Conservation (phyloP, 768 basidiomycete genomes). For the Kwoniella heveanensis region DNA sequence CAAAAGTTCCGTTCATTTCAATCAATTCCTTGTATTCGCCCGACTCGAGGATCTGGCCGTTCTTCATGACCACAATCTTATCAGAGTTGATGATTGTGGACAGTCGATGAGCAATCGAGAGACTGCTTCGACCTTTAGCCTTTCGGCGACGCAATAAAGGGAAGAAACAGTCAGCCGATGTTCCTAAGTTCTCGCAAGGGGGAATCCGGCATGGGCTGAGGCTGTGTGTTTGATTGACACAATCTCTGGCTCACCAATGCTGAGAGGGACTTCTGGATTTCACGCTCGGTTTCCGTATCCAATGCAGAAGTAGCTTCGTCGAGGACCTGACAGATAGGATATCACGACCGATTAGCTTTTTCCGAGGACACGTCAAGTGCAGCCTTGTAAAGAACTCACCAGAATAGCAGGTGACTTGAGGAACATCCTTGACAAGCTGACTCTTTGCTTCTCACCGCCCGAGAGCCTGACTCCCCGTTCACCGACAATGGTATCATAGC, state of each 20-base stretch:
- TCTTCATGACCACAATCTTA: slow-evolving; percentile 86
- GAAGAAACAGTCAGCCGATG: not conserved
- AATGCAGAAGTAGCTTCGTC: slow-evolving; percentile 63
- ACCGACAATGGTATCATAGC: slow-evolving; percentile 82
- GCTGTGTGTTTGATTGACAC: no score
- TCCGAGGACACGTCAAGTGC: no score
- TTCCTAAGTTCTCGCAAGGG: not conserved
- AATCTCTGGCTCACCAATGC: slow-evolving; percentile 59
- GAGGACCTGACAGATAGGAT: slow-evolving; percentile 28
- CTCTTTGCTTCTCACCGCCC: slow-evolving; percentile 87
- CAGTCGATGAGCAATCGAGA: slow-evolving; percentile 75
- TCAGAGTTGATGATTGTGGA: slow-evolving; percentile 65
- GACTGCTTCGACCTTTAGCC: slow-evolving; percentile 67
- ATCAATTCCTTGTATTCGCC: slow-evolving; percentile 73
- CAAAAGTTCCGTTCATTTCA: slow-evolving; percentile 61
- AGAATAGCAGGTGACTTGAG: slow-evolving; percentile 82
- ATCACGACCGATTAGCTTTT: slow-evolving; percentile 13
- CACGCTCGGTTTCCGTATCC: slow-evolving; percentile 86
- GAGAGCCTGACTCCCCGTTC: slow-evolving; percentile 81
- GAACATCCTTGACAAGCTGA: slow-evolving; percentile 82
- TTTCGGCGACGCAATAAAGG: slow-evolving; percentile 18
- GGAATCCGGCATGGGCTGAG: no score
- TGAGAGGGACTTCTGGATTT: slow-evolving; percentile 83
- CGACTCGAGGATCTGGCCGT: slow-evolving; percentile 78
- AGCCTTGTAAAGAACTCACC: slow-evolving; percentile 61